Conservation (phyloP, 139 green algal genomes). For the Micractinium conductrix region DNA sequence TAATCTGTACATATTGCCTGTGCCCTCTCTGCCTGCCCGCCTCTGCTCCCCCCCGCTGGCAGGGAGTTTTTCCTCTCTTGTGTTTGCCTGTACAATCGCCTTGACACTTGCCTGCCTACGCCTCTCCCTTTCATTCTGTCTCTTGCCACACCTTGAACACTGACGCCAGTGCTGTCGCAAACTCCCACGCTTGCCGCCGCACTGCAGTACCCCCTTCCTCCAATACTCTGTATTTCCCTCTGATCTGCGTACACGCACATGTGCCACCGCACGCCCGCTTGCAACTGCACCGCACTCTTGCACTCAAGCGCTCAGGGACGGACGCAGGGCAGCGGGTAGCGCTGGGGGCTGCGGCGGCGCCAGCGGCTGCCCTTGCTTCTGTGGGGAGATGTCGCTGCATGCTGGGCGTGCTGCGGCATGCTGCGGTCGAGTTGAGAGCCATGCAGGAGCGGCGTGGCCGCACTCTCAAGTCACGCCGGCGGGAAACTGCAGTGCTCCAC, state of each 20-base stretch:
- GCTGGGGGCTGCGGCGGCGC: background rate
- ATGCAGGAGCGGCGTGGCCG: too few species aligned
- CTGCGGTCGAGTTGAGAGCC: too few species aligned
- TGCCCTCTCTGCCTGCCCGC: too few species aligned
- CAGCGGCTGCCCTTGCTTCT: background rate
- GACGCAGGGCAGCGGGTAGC: background rate
- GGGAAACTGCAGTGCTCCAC: too few species aligned
- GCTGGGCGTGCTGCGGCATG: too few species aligned
- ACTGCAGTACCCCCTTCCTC: background rate
- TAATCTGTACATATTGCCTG: too few species aligned
- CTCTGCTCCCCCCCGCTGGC: too few species aligned
- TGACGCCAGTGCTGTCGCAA: background rate
- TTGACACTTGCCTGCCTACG: background rate
- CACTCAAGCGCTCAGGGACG: background rate
- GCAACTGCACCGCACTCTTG: background rate
- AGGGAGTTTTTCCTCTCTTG: too few species aligned
- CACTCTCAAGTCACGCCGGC: too few species aligned
- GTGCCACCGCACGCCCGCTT: background rate
- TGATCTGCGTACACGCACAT: background rate
- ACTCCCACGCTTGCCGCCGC: background rate
- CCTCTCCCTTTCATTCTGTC: background rate
- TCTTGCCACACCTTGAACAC: background rate
- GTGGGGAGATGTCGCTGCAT: background rate
- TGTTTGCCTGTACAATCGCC: background rate
- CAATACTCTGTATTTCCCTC: background rate